These are phyloP conservation scores for Argentina anserina DNA, from an alignment of 306 rosid species.

Conservation along the genomic window DNA sequence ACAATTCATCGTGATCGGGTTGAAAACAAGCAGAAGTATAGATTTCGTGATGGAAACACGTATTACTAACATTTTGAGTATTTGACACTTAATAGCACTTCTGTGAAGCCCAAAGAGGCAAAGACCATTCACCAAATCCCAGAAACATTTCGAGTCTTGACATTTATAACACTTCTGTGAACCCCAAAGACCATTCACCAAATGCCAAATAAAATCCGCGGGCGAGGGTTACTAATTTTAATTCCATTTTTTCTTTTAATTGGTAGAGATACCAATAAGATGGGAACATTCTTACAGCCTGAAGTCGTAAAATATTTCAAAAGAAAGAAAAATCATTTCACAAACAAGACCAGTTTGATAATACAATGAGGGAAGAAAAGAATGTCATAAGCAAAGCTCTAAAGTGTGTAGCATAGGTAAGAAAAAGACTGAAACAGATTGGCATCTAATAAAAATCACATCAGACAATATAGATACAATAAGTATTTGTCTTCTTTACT, in stretches of 20 bases:
- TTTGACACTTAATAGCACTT: neutral
- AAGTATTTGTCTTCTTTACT: slow-evolving; percentile 57
- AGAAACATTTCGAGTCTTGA: no score
- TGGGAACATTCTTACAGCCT: neutral
- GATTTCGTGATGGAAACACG: neutral
- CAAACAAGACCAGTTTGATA: slow-evolving; percentile 15
- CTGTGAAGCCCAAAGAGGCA: neutral
- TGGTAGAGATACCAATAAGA: neutral
- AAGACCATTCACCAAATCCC: no score
- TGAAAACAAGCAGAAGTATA: neutral
- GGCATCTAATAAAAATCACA: slow-evolving; percentile 55
- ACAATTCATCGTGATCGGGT: neutral
- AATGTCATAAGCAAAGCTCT: slow-evolving; percentile 22
- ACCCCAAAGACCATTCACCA: no score
- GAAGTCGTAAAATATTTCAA: neutral
- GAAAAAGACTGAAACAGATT: slow-evolving; percentile 28
- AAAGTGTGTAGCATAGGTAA: slow-evolving; percentile 18
- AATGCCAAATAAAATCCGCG: no score
- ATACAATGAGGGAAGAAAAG: slow-evolving; percentile 20
- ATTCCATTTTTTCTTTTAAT: neutral
- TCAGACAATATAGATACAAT: slow-evolving; percentile 56
- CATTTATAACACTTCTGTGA: no score
- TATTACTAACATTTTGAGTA: neutral
- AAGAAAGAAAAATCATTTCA: slow-evolving; percentile 10
- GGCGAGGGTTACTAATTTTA: no score